Evolutionary conservation across 352 stramenopile genomes (phyloP), one percentile per base, ranked within the genome.

Genomic region (Globisporangium carolinianum): DNA sequence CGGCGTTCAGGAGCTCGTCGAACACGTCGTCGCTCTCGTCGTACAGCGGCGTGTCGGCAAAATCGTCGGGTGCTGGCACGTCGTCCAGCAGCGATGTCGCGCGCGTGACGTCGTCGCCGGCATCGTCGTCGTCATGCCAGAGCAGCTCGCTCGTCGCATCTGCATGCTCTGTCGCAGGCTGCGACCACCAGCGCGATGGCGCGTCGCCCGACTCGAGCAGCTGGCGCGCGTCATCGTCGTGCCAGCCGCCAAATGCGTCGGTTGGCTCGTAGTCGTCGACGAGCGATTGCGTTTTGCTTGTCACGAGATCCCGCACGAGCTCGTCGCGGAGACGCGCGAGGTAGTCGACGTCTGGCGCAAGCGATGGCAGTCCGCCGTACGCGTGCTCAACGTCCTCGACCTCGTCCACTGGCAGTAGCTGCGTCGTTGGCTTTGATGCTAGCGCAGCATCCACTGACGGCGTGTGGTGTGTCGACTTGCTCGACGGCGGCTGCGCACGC

Each of bases 331-430:
- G 61, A n/a, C 58, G 58, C 14, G 71, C 63, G n/a, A 87, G 46
- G 51, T 78, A 80, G 0, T 53, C 61, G 1, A 63, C 66, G 17
- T 86, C 67, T 3, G 64, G 49, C 24, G 61, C 60, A 0, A 64
- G 58, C 1, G 68, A 76, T 6, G 75, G 49, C 8, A 94, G 32
- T 17, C 84, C 84, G 37, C 84, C 84, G 51, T 90, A 91, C 15
- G 84, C 79, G 41, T 68, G 59, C 38, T 94, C 83, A 48, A 91
- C 81, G 17, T 94, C 77, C 81, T 90, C 38, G 14, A 58, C 11
- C 15, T 18, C 32, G 38, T 17, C 6, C 11, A 6, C 42, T 32
- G 24, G 24, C 24, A 32, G 24, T 32, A 32, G 24, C 24, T 18
- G 0, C 17, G 43, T 32, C 11, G 4, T 14, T 32, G 24, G 2